Percentiles rank a stretch among this genome's conserved stretches.
phyloP scores from a whole-genome alignment of 257 asterid genomes.

The Echites panduratus region DNA sequence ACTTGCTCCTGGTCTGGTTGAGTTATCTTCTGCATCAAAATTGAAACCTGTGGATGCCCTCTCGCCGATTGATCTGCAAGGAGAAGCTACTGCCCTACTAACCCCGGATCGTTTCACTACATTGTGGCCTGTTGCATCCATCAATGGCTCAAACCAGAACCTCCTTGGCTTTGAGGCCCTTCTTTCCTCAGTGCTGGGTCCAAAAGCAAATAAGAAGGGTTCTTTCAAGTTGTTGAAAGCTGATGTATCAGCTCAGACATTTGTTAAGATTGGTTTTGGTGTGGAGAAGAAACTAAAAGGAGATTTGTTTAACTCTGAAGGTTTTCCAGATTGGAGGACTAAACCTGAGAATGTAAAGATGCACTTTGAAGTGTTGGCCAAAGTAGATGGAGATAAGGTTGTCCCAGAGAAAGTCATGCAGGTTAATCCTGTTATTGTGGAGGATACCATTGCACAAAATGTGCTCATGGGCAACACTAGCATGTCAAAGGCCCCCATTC shows the following conservation, averaged over 20 bases:
- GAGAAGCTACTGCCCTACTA: conserved; percentile 67
- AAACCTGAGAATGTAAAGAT: conserved; percentile 55
- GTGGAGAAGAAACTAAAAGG: conserved; percentile 67
- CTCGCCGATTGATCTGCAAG: conserved; percentile 52
- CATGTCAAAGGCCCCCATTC: conserved; percentile 55
- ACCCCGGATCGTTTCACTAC: conserved; percentile 46
- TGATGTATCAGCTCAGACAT: conserved; percentile 80
- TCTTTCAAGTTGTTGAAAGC: conserved; percentile 82
- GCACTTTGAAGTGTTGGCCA: conserved; percentile 94
- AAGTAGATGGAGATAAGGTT: conserved; percentile 83
- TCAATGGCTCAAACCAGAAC: conserved; percentile 65
- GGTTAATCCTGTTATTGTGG: conserved; percentile 58
- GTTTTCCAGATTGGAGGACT: conserved; percentile 83
- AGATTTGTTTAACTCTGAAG: conserved; percentile 35
- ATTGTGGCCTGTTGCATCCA: conserved; percentile 74
- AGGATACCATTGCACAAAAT: conserved; percentile 48
- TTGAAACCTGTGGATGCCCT: conserved; percentile 29
- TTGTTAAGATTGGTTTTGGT: conserved; percentile 77
- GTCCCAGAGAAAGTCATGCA: conserved; percentile 79
- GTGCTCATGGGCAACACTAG: conserved; percentile 49
- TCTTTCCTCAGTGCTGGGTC: conserved; percentile 70
- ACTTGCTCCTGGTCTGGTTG: conserved; percentile 95
- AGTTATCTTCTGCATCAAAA: conserved; percentile 76
- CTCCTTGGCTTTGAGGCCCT: conserved; percentile 76
- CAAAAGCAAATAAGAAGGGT: conserved; percentile 58